phyloP scores from a whole-genome alignment of 2,329 filamentous ascomycete genomes.

The Sporothrix globosa region DNA sequence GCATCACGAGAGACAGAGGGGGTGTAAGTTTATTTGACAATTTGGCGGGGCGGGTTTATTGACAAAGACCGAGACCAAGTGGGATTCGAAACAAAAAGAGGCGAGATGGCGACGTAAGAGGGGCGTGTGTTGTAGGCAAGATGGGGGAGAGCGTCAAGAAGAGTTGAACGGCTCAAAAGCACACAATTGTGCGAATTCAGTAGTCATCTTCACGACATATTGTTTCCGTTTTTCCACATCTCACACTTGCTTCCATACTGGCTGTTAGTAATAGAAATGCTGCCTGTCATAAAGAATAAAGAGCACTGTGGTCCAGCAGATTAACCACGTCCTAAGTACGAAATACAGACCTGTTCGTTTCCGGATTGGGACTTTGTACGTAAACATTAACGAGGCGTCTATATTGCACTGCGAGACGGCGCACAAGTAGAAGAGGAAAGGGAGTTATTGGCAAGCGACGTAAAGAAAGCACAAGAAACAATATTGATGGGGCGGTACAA shows the following conservation, averaged over 20 bases:
- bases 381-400: neutral
- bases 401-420: neutral
- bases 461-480: neutral
- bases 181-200: neutral
- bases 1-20: conserved; percentile 6
- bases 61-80: neutral
- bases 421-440: neutral
- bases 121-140: neutral
- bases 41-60: neutral
- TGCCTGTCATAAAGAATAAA: neutral
- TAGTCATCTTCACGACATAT: neutral
- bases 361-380: neutral
- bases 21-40: neutral
- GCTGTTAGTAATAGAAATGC: neutral
- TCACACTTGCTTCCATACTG: neutral
- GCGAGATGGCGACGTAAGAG: neutral
- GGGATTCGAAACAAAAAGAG: neutral
- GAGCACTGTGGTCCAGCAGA: neutral
- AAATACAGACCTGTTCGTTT: neutral
- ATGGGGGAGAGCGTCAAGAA: neutral
- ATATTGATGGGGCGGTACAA: neutral
- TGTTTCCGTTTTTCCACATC: neutral
- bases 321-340: neutral
- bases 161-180: neutral
- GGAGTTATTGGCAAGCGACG: neutral